Percentiles rank a stretch among this genome's conserved stretches.
phyloP scores from a whole-genome alignment of 257 asterid species.

The Voacanga thouarsii region DNA sequence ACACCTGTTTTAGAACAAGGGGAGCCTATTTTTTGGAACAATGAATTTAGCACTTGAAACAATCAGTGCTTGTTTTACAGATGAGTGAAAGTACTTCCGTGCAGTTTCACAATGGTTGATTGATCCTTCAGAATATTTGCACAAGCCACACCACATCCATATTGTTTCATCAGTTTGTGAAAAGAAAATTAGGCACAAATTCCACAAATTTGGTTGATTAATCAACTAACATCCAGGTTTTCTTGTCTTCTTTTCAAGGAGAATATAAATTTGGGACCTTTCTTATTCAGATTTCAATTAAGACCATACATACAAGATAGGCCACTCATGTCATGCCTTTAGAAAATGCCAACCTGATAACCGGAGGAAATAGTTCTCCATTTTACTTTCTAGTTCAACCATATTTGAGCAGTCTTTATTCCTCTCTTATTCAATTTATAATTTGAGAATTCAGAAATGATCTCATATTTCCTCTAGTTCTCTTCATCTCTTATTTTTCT shows the following conservation, averaged over 20 bases:
- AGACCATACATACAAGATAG: neutral
- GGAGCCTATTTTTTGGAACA: neutral
- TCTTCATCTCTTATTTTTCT: neutral
- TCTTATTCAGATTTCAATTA: neutral
- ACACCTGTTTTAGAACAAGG: neutral
- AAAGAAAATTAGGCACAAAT: neutral
- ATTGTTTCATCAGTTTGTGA: neutral
- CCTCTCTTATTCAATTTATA: too few relatives aligned
- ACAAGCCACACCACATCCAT: neutral
- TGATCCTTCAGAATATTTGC: neutral
- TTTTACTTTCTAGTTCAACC: neutral
- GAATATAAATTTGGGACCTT: neutral
- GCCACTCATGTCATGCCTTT: too few relatives aligned
- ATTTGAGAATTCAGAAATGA: neutral
- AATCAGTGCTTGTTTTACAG: neutral
- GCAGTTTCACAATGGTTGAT: neutral
- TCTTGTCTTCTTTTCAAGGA: neutral
- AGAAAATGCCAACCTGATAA: neutral
- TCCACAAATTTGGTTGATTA: neutral
- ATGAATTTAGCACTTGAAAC: neutral
- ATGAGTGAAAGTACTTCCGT: neutral
- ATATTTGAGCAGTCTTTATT: neutral
- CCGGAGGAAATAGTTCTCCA: neutral
- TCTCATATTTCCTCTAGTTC: neutral
- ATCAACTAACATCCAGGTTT: neutral